A percentile compares a stretch with the other conserved stretches of the same genome.
Conservation (phyloP, 2,329 filamentous ascomycete genomes). For the Penicillium sp. region DNA sequence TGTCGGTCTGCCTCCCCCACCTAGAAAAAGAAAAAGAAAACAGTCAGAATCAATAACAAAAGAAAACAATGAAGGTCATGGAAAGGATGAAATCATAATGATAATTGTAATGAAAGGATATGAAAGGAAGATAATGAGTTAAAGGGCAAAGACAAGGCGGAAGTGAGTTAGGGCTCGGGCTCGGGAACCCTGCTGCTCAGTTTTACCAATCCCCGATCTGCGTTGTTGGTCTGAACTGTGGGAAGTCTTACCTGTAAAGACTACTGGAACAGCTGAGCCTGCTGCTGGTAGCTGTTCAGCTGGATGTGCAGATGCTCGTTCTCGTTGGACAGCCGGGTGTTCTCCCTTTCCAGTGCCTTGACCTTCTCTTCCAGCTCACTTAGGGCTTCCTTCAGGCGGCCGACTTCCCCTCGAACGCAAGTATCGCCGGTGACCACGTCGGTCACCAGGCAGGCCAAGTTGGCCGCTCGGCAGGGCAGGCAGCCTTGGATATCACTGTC, state of each 20-base stretch:
- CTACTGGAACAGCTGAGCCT: background rate
- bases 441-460: constrained; percentile 22
- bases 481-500: constrained; percentile 20
- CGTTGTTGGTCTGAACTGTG: too few species aligned
- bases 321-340: background rate
- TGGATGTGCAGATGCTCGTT: background rate
- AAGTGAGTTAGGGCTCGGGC: too few species aligned
- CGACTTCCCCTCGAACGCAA: constrained; percentile 20
- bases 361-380: constrained; percentile 5
- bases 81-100: too few species aligned
- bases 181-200: too few species aligned
- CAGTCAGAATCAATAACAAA: too few species aligned
- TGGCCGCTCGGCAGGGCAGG: constrained; percentile 11
- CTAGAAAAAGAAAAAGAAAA: too few species aligned
- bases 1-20: too few species aligned
- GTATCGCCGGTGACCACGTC: constrained; percentile 23
- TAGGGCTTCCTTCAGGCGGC: constrained; percentile 6
- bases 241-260: background rate
- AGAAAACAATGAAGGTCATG: too few species aligned
- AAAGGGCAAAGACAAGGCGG: too few species aligned
- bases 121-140: too few species aligned
- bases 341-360: background rate
- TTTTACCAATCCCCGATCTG: too few species aligned
- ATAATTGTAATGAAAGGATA: too few species aligned
- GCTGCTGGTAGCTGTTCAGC: background rate